phyloP scores from a whole-genome alignment of 495 filamentous ascomycete species.

The Tetracladium marchalianum region DNA sequence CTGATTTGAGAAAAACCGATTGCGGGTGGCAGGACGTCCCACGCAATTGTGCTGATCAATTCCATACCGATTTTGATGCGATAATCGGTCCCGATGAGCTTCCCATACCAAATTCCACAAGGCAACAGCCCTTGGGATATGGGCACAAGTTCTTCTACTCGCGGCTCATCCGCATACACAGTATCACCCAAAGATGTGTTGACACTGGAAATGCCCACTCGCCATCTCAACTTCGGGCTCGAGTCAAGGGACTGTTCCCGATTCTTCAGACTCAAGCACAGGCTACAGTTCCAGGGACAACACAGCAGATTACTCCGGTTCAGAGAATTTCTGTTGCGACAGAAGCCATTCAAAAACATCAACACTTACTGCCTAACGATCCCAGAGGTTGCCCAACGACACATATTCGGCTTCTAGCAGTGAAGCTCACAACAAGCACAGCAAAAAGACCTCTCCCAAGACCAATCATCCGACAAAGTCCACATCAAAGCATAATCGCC shows the following conservation, averaged over 20 bases:
- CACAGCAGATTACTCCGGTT: slow-evolving; percentile 2
- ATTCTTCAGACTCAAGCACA: slow-evolving; percentile 4
- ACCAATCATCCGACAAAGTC: not conserved
- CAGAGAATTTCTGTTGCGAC: slow-evolving; percentile 3
- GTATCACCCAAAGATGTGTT: slow-evolving; percentile 15
- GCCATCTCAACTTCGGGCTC: slow-evolving; percentile 13
- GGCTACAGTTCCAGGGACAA: slow-evolving; percentile 5
- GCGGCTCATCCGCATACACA: slow-evolving; percentile 4
- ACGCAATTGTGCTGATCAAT: not conserved
- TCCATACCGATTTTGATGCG: not conserved
- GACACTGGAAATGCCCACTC: slow-evolving; percentile 8
- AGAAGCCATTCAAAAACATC: slow-evolving; percentile 1
- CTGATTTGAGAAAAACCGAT: not conserved
- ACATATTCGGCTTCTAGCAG: slow-evolving; percentile 1
- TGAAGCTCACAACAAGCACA: not conserved
- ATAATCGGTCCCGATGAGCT: slow-evolving; percentile 2
- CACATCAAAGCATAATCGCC: not conserved
- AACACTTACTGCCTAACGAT: slow-evolving; percentile 9
- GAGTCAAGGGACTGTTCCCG: slow-evolving; percentile 4
- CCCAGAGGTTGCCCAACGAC: not conserved
- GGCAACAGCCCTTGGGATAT: slow-evolving; percentile 5
- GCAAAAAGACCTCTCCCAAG: slow-evolving; percentile 4
- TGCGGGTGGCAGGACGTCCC: slow-evolving; percentile 8
- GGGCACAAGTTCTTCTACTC: not conserved
- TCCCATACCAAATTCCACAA: slow-evolving; percentile 2